phyloP scores from a whole-genome alignment of 1,284 basidiomycete genomes.

The Cutaneotrichosporon sp. region DNA sequence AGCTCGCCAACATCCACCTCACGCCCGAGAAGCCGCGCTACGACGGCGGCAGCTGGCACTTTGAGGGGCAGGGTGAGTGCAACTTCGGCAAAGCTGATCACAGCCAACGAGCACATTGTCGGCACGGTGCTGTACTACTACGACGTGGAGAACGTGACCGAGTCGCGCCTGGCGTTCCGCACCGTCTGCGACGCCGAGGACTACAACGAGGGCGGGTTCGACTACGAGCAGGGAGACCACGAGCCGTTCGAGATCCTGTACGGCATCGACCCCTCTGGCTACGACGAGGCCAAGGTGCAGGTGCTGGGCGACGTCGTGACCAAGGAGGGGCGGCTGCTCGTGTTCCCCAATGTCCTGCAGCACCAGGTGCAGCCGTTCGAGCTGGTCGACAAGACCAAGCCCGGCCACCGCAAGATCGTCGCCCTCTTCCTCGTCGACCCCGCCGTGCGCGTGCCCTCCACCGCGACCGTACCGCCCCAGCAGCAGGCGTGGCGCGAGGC shows the following conservation, averaged over 20 bases:
- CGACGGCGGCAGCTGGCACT: slow-evolving; percentile 17
- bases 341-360: slow-evolving; percentile 19
- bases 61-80: slow-evolving; percentile 11
- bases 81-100: too few species aligned
- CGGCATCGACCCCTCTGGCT: too few species aligned
- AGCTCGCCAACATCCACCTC: slow-evolving; percentile 21
- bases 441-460: slow-evolving; percentile 10
- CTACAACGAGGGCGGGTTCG: neutral
- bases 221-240: slow-evolving; percentile 15
- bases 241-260: slow-evolving; percentile 3
- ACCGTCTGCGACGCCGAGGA: slow-evolving; percentile 2
- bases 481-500: slow-evolving; percentile 15
- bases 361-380: slow-evolving; percentile 18
- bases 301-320: slow-evolving; percentile 6
- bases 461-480: slow-evolving; percentile 23
- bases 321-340: slow-evolving; percentile 10
- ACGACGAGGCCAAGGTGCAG: neutral
- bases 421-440: slow-evolving; percentile 26
- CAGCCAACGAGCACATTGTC: slow-evolving; percentile 17
- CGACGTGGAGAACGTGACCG: slow-evolving; percentile 20
- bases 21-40: slow-evolving; percentile 19
- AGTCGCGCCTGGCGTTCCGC: slow-evolving; percentile 12
- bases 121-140: slow-evolving; percentile 21
- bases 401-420: slow-evolving; percentile 23
- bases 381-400: slow-evolving; percentile 15